Conservation (phyloP, 2,329 filamentous ascomycete species). For the Exophiala spinifera region DNA sequence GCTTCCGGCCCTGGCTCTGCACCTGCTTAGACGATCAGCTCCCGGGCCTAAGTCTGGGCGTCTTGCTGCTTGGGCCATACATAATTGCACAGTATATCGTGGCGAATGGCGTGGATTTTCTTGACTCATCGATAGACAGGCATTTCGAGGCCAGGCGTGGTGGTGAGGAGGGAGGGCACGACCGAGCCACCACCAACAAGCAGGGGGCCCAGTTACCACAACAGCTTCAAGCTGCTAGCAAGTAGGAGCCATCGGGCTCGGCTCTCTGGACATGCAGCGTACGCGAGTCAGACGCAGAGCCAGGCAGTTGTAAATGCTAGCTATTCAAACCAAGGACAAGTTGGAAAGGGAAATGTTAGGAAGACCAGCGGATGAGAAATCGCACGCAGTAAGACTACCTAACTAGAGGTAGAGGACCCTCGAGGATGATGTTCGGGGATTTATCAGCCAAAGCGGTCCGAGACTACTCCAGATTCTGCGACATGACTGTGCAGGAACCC, state of each 20-base stretch:
- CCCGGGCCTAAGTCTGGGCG: neutral
- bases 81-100: constrained; percentile 7
- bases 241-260: no score
- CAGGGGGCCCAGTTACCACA: neutral
- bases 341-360: no score
- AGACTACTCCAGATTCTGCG: neutral
- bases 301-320: no score
- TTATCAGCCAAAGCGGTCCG: neutral
- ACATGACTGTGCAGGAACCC: neutral
- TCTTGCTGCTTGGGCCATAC: constrained; percentile 2
- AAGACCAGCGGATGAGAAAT: no score
- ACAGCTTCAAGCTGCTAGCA: no score
- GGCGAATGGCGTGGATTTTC: constrained; percentile 9
- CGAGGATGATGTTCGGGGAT: neutral
- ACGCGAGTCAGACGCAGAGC: no score
- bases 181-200: neutral
- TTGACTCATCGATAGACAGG: constrained; percentile 13
- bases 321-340: no score
- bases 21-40: no score
- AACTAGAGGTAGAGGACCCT: no score
- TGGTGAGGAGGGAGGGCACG: neutral
- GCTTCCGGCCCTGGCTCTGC: neutral
- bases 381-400: neutral
- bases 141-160: neutral
- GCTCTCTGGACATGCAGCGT: no score